Percentiles rank a stretch among this genome's conserved stretches.
These are phyloP conservation scores for Pleoardoris graminearum DNA, from an alignment of 2,329 filamentous ascomycete genomes.

Conservation along the genomic window DNA sequence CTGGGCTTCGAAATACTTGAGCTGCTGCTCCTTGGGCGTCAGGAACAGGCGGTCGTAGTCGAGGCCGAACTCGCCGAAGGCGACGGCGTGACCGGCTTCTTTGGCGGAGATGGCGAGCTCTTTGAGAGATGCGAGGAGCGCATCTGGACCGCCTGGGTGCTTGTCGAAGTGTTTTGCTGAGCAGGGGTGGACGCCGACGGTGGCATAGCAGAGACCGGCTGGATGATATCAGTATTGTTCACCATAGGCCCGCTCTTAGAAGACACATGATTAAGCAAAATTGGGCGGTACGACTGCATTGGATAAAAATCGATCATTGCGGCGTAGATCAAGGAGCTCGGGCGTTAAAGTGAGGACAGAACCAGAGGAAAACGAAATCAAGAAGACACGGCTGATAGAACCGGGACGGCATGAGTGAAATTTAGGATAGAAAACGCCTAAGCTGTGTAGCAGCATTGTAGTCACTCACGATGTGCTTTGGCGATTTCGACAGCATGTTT, in stretches of 20 bases:
- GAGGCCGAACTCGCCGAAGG: slow-evolving; percentile 93
- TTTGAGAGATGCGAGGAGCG: slow-evolving; percentile 62
- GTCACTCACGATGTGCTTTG: slow-evolving; percentile 69
- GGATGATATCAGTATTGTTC: slow-evolving; percentile 6
- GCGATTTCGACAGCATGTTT: slow-evolving; percentile 74
- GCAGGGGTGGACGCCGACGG: slow-evolving; percentile 93
- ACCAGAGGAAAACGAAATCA: too few relatives aligned
- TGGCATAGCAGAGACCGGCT: slow-evolving; percentile 85
- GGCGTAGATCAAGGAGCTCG: too few relatives aligned
- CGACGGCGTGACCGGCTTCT: slow-evolving; percentile 64
- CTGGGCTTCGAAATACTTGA: slow-evolving; percentile 83
- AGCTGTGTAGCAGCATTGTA: too few relatives aligned
- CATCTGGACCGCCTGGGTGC: slow-evolving; percentile 60
- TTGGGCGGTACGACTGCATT: too few relatives aligned
- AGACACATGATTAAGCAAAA: too few relatives aligned
- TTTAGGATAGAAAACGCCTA: background rate
- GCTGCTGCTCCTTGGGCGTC: slow-evolving; percentile 75
- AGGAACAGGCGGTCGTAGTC: slow-evolving; percentile 93
- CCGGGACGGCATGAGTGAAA: too few relatives aligned
- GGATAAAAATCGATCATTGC: too few relatives aligned
- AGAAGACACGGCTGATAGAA: too few relatives aligned
- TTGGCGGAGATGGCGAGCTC: slow-evolving; percentile 65
- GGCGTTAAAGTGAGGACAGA: too few relatives aligned
- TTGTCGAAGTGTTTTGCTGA: slow-evolving; percentile 76
- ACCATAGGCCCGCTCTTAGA: too few relatives aligned